Conservation (phyloP, 768 basidiomycete species). For the Kwoniella sp. region DNA sequence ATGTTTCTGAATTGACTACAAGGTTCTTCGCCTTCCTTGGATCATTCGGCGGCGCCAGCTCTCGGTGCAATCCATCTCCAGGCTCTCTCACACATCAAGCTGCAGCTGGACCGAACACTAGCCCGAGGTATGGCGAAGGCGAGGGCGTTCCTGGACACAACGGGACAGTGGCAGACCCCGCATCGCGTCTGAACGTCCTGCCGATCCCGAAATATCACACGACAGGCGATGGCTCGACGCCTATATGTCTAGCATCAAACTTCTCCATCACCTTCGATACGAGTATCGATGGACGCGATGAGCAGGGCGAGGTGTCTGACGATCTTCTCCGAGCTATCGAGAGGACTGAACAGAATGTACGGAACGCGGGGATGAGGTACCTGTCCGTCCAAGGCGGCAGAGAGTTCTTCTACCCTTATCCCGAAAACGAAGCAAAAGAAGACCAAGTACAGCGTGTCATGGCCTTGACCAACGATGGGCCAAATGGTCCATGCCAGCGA, state of each 20-base stretch:
- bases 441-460: too few species aligned
- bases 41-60: too few species aligned
- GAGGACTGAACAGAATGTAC: neutral
- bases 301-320: neutral
- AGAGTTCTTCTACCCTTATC: neutral
- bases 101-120: too few species aligned
- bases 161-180: neutral
- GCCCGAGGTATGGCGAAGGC: too few species aligned
- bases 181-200: neutral
- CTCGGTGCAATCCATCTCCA: too few species aligned
- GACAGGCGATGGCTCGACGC: slow-evolving; percentile 9
- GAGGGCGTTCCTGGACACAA: too few species aligned
- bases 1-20: too few species aligned
- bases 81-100: too few species aligned
- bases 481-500: neutral
- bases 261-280: neutral
- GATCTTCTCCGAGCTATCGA: neutral
- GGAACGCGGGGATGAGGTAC: neutral
- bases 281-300: neutral
- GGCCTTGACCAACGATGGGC: neutral
- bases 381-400: neutral
- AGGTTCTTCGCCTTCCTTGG: too few species aligned
- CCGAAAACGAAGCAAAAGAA: neutral
- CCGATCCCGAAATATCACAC: neutral
- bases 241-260: slow-evolving; percentile 5